Percentiles rank a stretch among this genome's conserved stretches.
phyloP scores from a whole-genome alignment of 108 stramenopile genomes.

The Bacterosira constricta region DNA sequence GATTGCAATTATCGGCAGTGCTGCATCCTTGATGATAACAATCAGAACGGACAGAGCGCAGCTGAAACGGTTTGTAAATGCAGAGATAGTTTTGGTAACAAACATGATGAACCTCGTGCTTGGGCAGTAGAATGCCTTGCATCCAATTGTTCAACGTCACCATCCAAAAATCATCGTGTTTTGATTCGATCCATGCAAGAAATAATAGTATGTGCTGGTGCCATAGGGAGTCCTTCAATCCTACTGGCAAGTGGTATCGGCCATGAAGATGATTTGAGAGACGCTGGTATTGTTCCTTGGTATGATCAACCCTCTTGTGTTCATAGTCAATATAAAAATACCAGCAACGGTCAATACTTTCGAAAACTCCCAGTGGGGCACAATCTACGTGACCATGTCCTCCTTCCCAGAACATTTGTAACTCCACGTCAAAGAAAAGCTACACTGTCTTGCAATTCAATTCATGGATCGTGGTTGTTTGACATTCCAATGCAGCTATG shows the following conservation, averaged over 20 bases:
- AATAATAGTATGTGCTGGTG: slow-evolving; percentile 71
- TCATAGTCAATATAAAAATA: background rate
- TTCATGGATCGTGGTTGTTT: slow-evolving; percentile 26
- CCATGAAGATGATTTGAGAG: slow-evolving; percentile 34
- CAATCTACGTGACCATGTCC: slow-evolving; percentile 63
- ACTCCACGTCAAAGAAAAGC: slow-evolving; percentile 12
- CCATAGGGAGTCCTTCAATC: slow-evolving; percentile 70
- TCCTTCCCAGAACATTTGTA: slow-evolving; percentile 55
- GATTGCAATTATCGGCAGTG: background rate
- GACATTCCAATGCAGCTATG: background rate
- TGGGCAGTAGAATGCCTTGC: slow-evolving; percentile 37
- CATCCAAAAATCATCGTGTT: background rate
- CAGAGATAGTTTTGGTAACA: too few species aligned
- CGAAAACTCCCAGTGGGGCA: slow-evolving; percentile 41
- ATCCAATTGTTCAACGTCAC: background rate
- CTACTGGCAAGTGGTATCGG: slow-evolving; percentile 70
- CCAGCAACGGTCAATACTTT: background rate
- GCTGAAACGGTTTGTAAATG: too few species aligned
- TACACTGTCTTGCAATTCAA: slow-evolving; percentile 26
- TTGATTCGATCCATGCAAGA: slow-evolving; percentile 28
- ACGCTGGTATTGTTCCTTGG: slow-evolving; percentile 46
- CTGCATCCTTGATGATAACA: slow-evolving; percentile 2
- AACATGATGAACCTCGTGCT: slow-evolving; percentile 5
- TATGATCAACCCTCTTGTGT: slow-evolving; percentile 13
- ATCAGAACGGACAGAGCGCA: background rate